Evolutionary conservation across 495 filamentous ascomycete species (phyloP).

Genomic region (Darksidea phi): DNA sequence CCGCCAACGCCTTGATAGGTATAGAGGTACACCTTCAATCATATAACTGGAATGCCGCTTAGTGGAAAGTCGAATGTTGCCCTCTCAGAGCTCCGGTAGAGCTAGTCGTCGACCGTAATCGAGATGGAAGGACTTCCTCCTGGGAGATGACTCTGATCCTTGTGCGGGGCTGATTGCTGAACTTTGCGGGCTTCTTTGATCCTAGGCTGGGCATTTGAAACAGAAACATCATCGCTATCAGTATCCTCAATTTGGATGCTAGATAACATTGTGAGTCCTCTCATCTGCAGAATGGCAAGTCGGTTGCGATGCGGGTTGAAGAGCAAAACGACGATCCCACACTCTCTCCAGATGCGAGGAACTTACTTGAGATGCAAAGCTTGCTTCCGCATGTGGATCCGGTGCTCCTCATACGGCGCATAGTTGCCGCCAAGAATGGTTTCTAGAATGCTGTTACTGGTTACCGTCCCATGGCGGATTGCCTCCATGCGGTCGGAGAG

Average conservation of each 20-base stretch:
- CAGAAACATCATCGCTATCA: too few species aligned
- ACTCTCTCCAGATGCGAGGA: not conserved
- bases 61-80: too few species aligned
- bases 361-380: constrained; percentile 10
- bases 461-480: constrained; percentile 49
- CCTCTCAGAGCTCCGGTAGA: too few species aligned
- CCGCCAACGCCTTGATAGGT: not conserved
- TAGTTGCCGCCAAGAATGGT: constrained; percentile 44
- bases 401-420: constrained; percentile 38
- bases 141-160: too few species aligned
- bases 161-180: too few species aligned
- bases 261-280: not conserved
- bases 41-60: too few species aligned
- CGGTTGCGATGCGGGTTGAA: not conserved
- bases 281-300: not conserved
- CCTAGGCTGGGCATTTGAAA: too few species aligned
- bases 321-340: not conserved
- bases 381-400: constrained; percentile 2
- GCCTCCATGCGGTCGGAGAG: constrained; percentile 62
- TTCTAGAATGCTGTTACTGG: constrained; percentile 38
- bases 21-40: too few species aligned
- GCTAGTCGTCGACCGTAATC: too few species aligned
- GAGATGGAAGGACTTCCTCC: too few species aligned
- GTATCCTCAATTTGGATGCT: too few species aligned
- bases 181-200: too few species aligned